Conservation (phyloP, 257 asterid genomes). For the Solanum appendiculatum region DNA sequence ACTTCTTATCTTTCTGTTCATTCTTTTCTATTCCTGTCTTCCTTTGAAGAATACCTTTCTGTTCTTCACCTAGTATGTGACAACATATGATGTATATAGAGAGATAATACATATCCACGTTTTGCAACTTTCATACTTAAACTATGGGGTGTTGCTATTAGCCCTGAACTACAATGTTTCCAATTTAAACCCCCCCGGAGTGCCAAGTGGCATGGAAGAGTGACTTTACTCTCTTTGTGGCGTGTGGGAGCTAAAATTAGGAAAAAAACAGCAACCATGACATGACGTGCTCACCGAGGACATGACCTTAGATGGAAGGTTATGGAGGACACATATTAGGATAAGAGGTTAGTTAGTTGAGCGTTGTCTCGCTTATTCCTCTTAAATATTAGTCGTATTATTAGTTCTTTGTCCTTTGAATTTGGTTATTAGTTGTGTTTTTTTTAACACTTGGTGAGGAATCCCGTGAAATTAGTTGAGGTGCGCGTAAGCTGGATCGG, state of each 20-base stretch:
- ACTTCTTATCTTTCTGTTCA: background rate
- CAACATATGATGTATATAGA: background rate
- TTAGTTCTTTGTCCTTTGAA: no score
- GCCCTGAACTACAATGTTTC: background rate
- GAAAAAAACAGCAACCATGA: background rate
- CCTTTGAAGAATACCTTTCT: background rate
- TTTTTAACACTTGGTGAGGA: no score
- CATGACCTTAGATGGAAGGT: no score
- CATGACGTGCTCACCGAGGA: no score
- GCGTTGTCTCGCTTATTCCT: no score
- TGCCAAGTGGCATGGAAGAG: background rate
- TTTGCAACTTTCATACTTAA: background rate
- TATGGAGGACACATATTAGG: no score
- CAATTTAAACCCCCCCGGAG: background rate
- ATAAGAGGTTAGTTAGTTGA: no score
- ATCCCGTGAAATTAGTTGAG: no score
- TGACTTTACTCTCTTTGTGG: background rate
- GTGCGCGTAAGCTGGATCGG: no score
- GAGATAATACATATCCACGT: background rate
- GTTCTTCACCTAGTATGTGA: background rate
- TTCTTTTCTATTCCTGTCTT: background rate
- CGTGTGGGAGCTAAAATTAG: background rate
- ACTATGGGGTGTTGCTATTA: background rate
- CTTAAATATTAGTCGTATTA: no score
- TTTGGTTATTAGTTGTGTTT: no score